These are phyloP conservation scores for Diplosphaera chodatii DNA, from an alignment of 139 green algal species.

Conservation along the genomic window DNA sequence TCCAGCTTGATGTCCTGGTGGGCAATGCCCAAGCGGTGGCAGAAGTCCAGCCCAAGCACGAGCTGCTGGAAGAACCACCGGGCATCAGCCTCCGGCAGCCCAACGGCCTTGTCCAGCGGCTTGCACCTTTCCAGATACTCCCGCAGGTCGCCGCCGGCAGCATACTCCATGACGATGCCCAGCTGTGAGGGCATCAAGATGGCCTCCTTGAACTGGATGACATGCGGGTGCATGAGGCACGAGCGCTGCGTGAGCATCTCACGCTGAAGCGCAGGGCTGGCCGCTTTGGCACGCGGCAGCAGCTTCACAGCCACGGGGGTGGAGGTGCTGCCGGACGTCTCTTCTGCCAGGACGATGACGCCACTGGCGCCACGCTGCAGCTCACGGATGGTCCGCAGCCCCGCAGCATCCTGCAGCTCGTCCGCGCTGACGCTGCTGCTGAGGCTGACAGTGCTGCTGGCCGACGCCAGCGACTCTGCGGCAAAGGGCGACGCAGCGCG, in stretches of 20 bases:
- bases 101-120: constrained; percentile 18
- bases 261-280: neutral
- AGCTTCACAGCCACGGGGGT: neutral
- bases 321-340: neutral
- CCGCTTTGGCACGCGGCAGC: neutral
- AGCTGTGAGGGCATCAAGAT: constrained; percentile 60
- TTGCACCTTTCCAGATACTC: constrained; percentile 75
- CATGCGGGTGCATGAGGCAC: neutral
- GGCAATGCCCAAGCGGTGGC: constrained; percentile 60
- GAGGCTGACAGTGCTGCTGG: neutral
- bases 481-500: neutral
- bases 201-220: constrained; percentile 14
- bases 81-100: constrained; percentile 84
- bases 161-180: constrained; percentile 80
- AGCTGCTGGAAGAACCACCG: constrained; percentile 99
- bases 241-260: neutral
- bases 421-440: neutral
- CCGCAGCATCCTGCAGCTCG: neutral
- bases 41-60: constrained; percentile 90
- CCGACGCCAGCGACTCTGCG: neutral
- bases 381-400: neutral
- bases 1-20: constrained; percentile 89
- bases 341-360: neutral
- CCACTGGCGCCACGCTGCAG: neutral
- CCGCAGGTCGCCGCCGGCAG: constrained; percentile 60